Conservation (phyloP, 2,329 filamentous ascomycete genomes). For the Sporothrix variecibatus region DNA sequence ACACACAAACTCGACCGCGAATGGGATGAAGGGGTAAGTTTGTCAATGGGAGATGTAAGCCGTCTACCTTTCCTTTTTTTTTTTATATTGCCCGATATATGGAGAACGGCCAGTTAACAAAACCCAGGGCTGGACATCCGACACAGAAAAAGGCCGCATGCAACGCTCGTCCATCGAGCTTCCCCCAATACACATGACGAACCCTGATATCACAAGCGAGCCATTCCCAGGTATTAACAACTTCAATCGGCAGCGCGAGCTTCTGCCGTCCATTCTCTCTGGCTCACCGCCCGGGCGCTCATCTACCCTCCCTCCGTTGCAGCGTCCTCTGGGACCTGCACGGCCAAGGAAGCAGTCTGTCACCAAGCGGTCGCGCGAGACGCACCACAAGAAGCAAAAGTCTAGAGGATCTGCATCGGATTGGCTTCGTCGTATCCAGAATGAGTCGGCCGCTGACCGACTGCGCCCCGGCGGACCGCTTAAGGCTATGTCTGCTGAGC, state of each 20-base stretch:
- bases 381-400: constrained; percentile 78
- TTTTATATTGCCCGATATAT: neutral
- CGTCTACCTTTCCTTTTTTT: constrained; percentile 27
- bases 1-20: constrained; percentile 74
- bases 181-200: constrained; percentile 64
- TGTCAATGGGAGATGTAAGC: constrained; percentile 22
- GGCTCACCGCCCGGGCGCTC: constrained; percentile 84
- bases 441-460: constrained; percentile 53
- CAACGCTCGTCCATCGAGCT: constrained; percentile 71
- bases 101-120: neutral
- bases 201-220: constrained; percentile 69
- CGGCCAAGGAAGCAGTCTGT: constrained; percentile 85
- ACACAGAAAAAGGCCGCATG: constrained; percentile 65
- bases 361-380: constrained; percentile 72
- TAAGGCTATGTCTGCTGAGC: constrained; percentile 86
- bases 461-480: constrained; percentile 68
- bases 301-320: constrained; percentile 81
- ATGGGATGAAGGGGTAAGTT: constrained; percentile 71
- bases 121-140: constrained; percentile 68
- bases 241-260: constrained; percentile 64
- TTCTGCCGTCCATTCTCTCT: constrained; percentile 79
- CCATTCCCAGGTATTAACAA: constrained; percentile 67
- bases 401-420: constrained; percentile 70
- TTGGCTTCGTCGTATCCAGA: constrained; percentile 61
- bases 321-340: constrained; percentile 69